Conservation (phyloP, 352 stramenopile genomes). For the Phytophthora kernoviae region DNA sequence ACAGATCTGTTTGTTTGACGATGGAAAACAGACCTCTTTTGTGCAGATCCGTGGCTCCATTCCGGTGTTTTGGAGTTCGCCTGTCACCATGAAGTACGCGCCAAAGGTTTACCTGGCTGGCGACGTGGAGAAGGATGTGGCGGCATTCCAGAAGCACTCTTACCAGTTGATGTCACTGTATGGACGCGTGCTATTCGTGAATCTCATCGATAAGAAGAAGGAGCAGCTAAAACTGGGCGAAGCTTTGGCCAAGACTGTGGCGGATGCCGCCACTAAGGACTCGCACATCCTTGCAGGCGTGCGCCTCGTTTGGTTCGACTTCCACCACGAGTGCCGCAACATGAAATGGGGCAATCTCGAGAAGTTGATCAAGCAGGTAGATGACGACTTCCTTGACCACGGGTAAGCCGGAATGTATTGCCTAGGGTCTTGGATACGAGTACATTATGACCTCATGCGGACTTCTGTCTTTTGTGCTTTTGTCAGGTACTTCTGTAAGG, state of each 20-base stretch:
- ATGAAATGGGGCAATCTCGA: constrained; percentile 93
- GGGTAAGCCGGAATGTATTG: constrained; percentile 31
- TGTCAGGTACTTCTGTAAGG: constrained; percentile 64
- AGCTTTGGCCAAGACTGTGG: constrained; percentile 85
- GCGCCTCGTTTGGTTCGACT: constrained; percentile 96
- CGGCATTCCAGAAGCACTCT: constrained; percentile 60
- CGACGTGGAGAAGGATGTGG: constrained; percentile 49
- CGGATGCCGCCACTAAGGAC: constrained; percentile 50
- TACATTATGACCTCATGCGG: background rate
- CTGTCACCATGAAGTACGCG: constrained; percentile 92
- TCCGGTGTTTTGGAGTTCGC: constrained; percentile 92
- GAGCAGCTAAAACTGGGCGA: constrained; percentile 93
- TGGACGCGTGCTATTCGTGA: constrained; percentile 89
- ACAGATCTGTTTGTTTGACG: constrained; percentile 86
- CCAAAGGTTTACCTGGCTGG: constrained; percentile 82
- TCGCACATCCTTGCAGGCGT: constrained; percentile 69
- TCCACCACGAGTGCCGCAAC: constrained; percentile 95
- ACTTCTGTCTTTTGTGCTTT: background rate
- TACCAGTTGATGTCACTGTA: constrained; percentile 73
- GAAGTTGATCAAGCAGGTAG: constrained; percentile 90
- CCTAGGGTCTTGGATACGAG: too few species aligned
- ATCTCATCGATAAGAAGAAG: constrained; percentile 95
- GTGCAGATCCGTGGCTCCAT: constrained; percentile 95
- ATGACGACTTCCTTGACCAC: constrained; percentile 81
- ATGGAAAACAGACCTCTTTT: constrained; percentile 64